Evolutionary conservation across 495 filamentous ascomycete genomes (phyloP).

Genomic region (Cercophora newfieldiana): DNA sequence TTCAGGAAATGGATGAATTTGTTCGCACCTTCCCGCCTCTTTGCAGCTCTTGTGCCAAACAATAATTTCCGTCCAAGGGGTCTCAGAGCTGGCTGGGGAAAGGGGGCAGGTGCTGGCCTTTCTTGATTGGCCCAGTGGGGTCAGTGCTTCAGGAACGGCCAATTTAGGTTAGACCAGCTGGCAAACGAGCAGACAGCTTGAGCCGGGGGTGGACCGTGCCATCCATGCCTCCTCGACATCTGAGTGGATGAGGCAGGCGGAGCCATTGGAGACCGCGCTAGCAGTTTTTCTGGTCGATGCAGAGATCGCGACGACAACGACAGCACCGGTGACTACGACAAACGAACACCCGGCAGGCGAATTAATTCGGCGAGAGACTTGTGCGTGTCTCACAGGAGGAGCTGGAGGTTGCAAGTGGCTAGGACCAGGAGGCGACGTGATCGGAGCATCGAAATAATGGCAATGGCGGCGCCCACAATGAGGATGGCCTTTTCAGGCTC

Average conservation of each 20-base stretch:
- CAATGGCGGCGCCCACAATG: constrained; percentile 45
- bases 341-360: not conserved
- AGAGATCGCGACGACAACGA: constrained; percentile 11
- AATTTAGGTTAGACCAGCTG: constrained; percentile 21
- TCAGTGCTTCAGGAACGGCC: constrained; percentile 37
- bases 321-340: not conserved
- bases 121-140: constrained; percentile 42
- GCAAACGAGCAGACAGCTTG: constrained; percentile 11
- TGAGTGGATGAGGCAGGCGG: constrained; percentile 16
- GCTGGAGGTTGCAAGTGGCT: not conserved
- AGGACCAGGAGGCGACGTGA: not conserved
- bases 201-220: constrained; percentile 32
- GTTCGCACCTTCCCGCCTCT: constrained; percentile 37
- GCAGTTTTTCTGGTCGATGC: constrained; percentile 29
- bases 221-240: constrained; percentile 19
- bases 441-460: constrained; percentile 19
- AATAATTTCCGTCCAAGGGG: constrained; percentile 52
- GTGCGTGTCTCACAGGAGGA: not conserved
- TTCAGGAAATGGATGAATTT: constrained; percentile 29
- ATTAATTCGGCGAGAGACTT: not conserved
- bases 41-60: constrained; percentile 41
- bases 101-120: constrained; percentile 41
- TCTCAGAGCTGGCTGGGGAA: constrained; percentile 38
- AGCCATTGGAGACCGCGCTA: constrained; percentile 24
- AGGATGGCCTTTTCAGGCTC: constrained; percentile 31